phyloP scores from a whole-genome alignment of 192 early-diverging fungal species.

The Coemansia aciculifera region DNA sequence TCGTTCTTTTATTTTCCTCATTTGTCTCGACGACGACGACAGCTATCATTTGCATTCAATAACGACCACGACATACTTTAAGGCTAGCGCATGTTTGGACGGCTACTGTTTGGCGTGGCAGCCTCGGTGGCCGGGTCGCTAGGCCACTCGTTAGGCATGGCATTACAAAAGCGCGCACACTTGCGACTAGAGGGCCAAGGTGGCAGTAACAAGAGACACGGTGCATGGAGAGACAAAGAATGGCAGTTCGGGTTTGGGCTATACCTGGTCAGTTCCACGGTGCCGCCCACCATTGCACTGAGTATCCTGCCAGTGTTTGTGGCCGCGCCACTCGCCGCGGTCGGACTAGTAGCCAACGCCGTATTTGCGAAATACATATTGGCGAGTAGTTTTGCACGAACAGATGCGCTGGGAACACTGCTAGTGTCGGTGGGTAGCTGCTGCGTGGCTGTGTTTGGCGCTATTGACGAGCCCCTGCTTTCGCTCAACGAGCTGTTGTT shows the following conservation, averaged over 20 bases:
- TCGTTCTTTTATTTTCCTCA: neutral
- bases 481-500: slow-evolving; percentile 65
- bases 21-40: neutral
- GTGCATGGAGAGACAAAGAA: slow-evolving; percentile 53
- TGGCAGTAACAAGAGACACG: neutral
- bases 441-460: slow-evolving; percentile 71
- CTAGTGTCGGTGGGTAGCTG: slow-evolving; percentile 66
- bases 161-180: slow-evolving; percentile 76
- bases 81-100: slow-evolving; percentile 29
- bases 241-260: slow-evolving; percentile 70
- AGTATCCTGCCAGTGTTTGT: slow-evolving; percentile 78
- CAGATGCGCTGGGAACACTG: slow-evolving; percentile 65
- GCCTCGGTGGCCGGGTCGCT: slow-evolving; percentile 66
- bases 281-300: slow-evolving; percentile 70
- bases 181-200: slow-evolving; percentile 35
- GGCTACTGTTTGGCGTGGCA: slow-evolving; percentile 56
- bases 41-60: neutral
- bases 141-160: slow-evolving; percentile 73
- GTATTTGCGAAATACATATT: slow-evolving; percentile 68
- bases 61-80: neutral
- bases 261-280: slow-evolving; percentile 69
- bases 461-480: slow-evolving; percentile 71
- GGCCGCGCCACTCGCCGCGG: slow-evolving; percentile 72
- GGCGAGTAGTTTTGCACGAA: slow-evolving; percentile 62
- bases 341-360: slow-evolving; percentile 75